Evolutionary conservation across 163 green algal genomes (phyloP).

Genomic region (Scenedesmus sp.): DNA sequence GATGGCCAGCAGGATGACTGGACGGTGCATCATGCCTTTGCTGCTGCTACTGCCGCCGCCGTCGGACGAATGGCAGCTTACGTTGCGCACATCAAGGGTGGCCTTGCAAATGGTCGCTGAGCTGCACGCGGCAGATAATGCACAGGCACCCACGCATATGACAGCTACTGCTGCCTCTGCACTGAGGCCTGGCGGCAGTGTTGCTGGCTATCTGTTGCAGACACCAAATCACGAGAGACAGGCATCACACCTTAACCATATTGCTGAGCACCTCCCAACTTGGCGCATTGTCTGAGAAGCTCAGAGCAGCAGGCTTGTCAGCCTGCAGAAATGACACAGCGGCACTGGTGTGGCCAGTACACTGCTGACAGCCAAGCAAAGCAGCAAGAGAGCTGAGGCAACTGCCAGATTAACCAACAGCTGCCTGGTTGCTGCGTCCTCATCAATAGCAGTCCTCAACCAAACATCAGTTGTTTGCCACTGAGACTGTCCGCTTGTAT

Average conservation of each 20-base stretch:
- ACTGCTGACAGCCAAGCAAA: neutral
- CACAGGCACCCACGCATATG: slow-evolving; percentile 47
- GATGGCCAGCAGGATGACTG: no score
- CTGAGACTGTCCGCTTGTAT: neutral
- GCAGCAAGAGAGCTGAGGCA: neutral
- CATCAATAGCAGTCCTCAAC: no score
- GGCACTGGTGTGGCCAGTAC: neutral
- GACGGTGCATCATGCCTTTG: no score
- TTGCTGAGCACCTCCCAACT: slow-evolving; percentile 71
- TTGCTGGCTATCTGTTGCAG: neutral
- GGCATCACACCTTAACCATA: slow-evolving; percentile 59
- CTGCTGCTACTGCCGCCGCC: neutral
- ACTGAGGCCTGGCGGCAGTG: neutral
- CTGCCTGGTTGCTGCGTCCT: neutral
- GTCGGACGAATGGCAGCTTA: neutral
- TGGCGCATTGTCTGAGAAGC: slow-evolving; percentile 73
- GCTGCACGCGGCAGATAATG: slow-evolving; percentile 73
- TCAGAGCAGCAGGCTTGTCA: neutral
- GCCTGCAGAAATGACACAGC: slow-evolving; percentile 18
- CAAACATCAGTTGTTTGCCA: neutral
- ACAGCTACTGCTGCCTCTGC: neutral
- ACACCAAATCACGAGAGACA: no score
- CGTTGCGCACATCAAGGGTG: slow-evolving; percentile 85
- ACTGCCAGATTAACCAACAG: neutral
- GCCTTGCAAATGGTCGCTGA: slow-evolving; percentile 74